Evolutionary conservation across 805 yeast genomes (phyloP).

Genomic region (Candida anglica): DNA sequence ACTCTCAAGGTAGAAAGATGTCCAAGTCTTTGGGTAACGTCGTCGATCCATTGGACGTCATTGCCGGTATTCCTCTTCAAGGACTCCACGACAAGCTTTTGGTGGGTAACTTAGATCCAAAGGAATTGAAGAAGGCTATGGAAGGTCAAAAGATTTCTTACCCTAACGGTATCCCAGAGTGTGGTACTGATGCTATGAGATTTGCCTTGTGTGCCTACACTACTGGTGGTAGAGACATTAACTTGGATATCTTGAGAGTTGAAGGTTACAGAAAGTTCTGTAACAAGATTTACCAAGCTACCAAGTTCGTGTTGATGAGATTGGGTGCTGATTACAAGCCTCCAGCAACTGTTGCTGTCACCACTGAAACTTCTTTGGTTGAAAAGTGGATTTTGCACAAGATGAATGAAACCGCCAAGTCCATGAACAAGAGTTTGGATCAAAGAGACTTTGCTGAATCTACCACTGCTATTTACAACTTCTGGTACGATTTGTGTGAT

Average conservation of each 20-base stretch:
- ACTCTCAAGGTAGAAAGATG: conserved; percentile 99
- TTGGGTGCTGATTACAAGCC: conserved; percentile 87
- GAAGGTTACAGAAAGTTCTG: conserved; percentile 99
- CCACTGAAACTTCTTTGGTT: conserved; percentile 85
- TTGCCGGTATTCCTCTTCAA: conserved; percentile 78
- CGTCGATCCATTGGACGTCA: conserved; percentile 92
- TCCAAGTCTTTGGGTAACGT: conserved; percentile 97
- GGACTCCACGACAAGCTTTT: conserved; percentile 73
- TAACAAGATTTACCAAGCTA: conserved; percentile 98
- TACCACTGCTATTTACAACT: conserved; percentile 83
- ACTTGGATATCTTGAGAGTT: conserved; percentile 91
- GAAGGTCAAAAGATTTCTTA: conserved; percentile 84
- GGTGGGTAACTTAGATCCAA: conserved; percentile 83
- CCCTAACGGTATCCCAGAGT: conserved; percentile 97
- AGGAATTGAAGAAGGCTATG: conserved; percentile 82
- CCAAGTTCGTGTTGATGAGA: conserved; percentile 92
- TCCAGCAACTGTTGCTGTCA: conserved; percentile 55
- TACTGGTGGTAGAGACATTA: conserved; percentile 98
- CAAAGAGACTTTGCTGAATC: conserved; percentile 85
- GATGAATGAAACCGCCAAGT: conserved; percentile 64
- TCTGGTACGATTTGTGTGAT: conserved; percentile 96
- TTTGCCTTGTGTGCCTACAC: conserved; percentile 98
- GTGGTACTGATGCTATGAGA: conserved; percentile 98
- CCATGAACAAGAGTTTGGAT: conserved; percentile 64
- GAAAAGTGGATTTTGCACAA: conserved; percentile 96